These are phyloP conservation scores for Iris macrosiphon DNA, from an alignment of 106 monocot species.

Conservation along the genomic window DNA sequence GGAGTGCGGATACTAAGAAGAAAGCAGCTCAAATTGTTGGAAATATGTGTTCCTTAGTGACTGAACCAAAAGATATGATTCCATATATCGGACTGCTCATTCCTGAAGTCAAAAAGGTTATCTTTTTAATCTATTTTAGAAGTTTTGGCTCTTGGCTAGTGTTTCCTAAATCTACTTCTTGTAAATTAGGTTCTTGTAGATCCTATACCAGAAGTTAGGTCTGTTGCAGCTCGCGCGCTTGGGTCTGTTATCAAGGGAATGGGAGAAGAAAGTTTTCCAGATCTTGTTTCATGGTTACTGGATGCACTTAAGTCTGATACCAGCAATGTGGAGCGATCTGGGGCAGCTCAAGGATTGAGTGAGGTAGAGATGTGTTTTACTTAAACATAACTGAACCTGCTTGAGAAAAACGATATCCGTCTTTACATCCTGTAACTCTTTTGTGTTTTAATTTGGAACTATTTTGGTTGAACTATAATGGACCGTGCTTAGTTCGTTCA, in stretches of 20 bases:
- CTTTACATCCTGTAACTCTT: too few species aligned
- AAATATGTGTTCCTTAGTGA: constrained; percentile 99
- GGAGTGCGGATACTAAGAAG: constrained; percentile 95
- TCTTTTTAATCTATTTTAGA: neutral
- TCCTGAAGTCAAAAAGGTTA: constrained; percentile 98
- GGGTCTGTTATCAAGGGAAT: constrained; percentile 96
- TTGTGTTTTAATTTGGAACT: too few species aligned
- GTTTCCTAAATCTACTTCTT: neutral
- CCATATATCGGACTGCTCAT: constrained; percentile 87
- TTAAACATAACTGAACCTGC: too few species aligned
- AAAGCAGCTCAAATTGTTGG: constrained; percentile 98
- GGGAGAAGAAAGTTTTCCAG: constrained; percentile 89
- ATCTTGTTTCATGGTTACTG: constrained; percentile 89
- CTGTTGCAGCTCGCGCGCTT: constrained; percentile 90
- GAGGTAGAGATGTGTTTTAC: constrained; percentile 50
- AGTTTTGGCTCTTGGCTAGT: neutral
- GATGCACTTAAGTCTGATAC: constrained; percentile 91
- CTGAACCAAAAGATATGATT: constrained; percentile 99
- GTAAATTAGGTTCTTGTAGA: constrained; percentile 83
- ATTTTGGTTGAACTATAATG: too few species aligned
- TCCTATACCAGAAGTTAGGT: constrained; percentile 96
- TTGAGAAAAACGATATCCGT: too few species aligned
- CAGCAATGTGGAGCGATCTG: constrained; percentile 91
- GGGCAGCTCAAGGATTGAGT: constrained; percentile 96
- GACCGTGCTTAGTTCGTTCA: too few species aligned